Evolutionary conservation across 345 rosid genomes (phyloP), one percentile per base, ranked within the genome.

Genomic region (Aegle marmelos): DNA sequence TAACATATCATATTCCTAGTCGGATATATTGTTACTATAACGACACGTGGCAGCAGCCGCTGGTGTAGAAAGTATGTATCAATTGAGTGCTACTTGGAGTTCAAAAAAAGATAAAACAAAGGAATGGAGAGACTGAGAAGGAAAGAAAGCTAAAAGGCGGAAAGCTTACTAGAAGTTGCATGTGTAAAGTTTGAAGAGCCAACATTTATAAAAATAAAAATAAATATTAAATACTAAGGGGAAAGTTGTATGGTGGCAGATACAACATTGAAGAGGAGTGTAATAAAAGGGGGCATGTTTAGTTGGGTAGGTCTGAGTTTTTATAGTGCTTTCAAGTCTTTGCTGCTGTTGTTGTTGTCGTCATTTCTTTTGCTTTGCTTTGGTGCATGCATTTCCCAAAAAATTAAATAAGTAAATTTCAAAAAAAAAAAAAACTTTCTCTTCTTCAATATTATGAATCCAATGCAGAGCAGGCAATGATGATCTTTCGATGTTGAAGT

Each of bases 191-290:
- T 45, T 45, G 50, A 45, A 45, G 50, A 45, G 13, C 50, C 16
- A 11, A 13, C 4, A 33, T 6, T 28, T 10, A 28, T 11, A 66
- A 77, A 48, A 28, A 53, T 28, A 48, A 63, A 70, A n/a, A 69
- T 67, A 66, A 56, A 59, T 7, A 79, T 28, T 7, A 36, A 74
- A 76, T 76, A 91, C 83, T 88, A 87, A 91, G 86, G 84, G 83
- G 78, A 71, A 80, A 87, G 86, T 68, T 64, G 76, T 65, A 72
- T 70, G 88, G 88, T 80, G 95, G 92, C 94, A 95, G 99, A 86
- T 92, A 79, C 76, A 80, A 89, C 91, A 95, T 91, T 92, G 91
- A 93, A 92, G 89, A 92, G 89, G 80, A 85, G 88, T 82, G 95
- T 87, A 92, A 90, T 93, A 89, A 93, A 92, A 88, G 85, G 92